phyloP scores from a whole-genome alignment of 768 basidiomycete genomes.

The Gymnopilus dilepis region DNA sequence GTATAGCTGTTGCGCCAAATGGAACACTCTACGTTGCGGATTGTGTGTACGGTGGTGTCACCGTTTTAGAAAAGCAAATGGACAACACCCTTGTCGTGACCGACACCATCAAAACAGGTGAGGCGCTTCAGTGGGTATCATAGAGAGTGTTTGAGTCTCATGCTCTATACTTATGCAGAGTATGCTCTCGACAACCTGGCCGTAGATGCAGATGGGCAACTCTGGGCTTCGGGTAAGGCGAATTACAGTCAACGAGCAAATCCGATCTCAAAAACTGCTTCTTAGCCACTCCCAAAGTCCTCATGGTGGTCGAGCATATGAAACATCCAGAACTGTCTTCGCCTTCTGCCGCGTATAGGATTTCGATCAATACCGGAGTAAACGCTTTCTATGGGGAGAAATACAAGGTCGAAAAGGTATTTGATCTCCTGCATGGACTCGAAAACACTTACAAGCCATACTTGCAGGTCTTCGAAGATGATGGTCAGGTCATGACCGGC shows the following conservation, averaged over 20 bases:
- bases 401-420: conserved; percentile 61
- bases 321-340: conserved; percentile 43
- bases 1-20: conserved; percentile 60
- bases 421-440: neutral
- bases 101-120: conserved; percentile 61
- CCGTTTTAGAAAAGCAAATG: conserved; percentile 58
- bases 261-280: neutral
- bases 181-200: conserved; percentile 61
- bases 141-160: too few species aligned
- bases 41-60: conserved; percentile 47
- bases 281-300: conserved; percentile 51
- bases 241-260: neutral
- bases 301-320: conserved; percentile 45
- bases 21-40: conserved; percentile 70
- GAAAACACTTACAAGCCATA: conserved; percentile 7
- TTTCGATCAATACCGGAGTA: conserved; percentile 57
- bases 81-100: conserved; percentile 63
- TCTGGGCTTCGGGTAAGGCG: conserved; percentile 65
- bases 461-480: conserved; percentile 68
- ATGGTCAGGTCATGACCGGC: conserved; percentile 60
- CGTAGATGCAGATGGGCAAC: conserved; percentile 59
- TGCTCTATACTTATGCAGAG: conserved; percentile 3
- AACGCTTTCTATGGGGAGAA: conserved; percentile 64
- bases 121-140: conserved; percentile 1
- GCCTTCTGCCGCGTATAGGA: conserved; percentile 55